Evolutionary conservation across 192 early-diverging fungal species (phyloP).

Genomic region (Entomortierella lignicola): DNA sequence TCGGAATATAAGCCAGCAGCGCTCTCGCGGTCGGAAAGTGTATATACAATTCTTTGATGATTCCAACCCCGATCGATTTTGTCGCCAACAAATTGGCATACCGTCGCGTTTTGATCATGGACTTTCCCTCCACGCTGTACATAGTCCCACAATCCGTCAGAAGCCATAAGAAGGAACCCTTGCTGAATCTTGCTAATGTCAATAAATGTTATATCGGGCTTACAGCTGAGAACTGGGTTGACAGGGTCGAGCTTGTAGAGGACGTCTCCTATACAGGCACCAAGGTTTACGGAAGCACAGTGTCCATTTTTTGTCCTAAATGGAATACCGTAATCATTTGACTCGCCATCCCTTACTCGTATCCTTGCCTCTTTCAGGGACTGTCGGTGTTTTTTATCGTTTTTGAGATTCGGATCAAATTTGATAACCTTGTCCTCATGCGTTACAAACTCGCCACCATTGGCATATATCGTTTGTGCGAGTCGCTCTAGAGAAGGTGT

Average conservation of each 20-base stretch:
- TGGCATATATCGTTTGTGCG: conserved; percentile 63
- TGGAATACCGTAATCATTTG: conserved; percentile 52
- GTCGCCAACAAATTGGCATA: conserved; percentile 62
- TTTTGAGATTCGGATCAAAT: conserved; percentile 59
- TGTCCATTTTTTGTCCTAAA: conserved; percentile 50
- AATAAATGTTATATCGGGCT: conserved; percentile 67
- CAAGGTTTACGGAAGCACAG: conserved; percentile 65
- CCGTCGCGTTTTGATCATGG: conserved; percentile 61
- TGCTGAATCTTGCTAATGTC: conserved; percentile 51
- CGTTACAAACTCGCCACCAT: conserved; percentile 71
- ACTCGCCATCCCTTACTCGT: conserved; percentile 54
- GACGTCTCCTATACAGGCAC: conserved; percentile 67
- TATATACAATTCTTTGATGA: conserved; percentile 56
- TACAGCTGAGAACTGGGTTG: conserved; percentile 62
- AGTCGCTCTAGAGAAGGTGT: conserved; percentile 69
- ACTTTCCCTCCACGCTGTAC: conserved; percentile 57
- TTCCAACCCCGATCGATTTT: conserved; percentile 65
- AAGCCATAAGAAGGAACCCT: conserved; percentile 68
- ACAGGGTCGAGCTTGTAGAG: conserved; percentile 66
- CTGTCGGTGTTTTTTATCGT: conserved; percentile 62
- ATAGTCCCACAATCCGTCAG: conserved; percentile 70
- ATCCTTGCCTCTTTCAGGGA: conserved; percentile 69
- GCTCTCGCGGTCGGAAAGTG: conserved; percentile 62
- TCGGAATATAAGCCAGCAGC: conserved; percentile 59
- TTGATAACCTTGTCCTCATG: conserved; percentile 66